Evolutionary conservation across 495 filamentous ascomycete genomes (phyloP).

Genomic region (Apodospora peruviana): DNA sequence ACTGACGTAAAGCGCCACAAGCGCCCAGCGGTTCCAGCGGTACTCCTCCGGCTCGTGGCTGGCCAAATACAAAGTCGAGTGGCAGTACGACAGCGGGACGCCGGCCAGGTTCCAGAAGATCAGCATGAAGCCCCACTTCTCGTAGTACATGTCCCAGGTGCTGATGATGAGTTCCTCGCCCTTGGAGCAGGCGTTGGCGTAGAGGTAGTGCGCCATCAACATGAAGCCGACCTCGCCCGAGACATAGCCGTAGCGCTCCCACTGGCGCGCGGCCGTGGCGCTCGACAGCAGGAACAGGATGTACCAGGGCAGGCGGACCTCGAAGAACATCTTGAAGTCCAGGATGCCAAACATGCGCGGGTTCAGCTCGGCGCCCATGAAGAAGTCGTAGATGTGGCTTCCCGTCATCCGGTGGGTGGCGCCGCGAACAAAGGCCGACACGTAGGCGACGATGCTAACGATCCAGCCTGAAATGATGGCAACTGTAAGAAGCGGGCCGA

Average conservation of each 20-base stretch:
- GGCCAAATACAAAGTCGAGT: constrained; percentile 91
- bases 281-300: constrained; percentile 77
- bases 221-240: constrained; percentile 85
- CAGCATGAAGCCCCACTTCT: constrained; percentile 99
- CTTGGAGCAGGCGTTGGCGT: constrained; percentile 95
- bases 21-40: constrained; percentile 63
- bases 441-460: constrained; percentile 76
- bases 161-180: constrained; percentile 92
- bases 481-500: constrained; percentile 83
- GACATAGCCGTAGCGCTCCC: constrained; percentile 84
- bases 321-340: constrained; percentile 99
- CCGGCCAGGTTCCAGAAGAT: constrained; percentile 99
- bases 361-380: constrained; percentile 98
- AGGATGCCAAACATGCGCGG: constrained; percentile 88
- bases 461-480: constrained; percentile 84
- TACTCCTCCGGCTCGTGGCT: constrained; percentile 82
- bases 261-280: constrained; percentile 79
- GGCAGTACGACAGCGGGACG: constrained; percentile 93
- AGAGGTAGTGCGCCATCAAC: constrained; percentile 88
- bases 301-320: constrained; percentile 95
- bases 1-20: constrained; percentile 57
- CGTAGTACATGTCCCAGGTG: constrained; percentile 98
- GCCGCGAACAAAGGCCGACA: constrained; percentile 73
- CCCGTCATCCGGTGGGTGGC: constrained; percentile 90
- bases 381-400: constrained; percentile 90